Base-by-base conservation (phyloP, 176 grass and related monocot genomes). In the Oryza coarctata region DNA sequence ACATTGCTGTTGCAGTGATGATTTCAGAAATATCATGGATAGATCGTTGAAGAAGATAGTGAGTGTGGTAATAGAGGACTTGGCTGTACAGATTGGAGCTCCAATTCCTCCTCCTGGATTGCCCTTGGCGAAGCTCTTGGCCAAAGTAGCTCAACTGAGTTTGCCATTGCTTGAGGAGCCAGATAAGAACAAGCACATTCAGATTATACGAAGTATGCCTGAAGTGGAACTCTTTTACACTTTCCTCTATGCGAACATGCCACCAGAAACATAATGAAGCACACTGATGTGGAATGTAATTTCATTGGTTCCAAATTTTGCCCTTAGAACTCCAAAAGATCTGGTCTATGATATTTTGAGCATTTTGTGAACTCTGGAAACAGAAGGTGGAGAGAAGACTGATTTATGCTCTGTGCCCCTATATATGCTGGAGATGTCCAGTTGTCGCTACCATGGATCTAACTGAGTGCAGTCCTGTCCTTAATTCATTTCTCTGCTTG, bases 151-250 rank as follows among this genome's bases (percentile, higher is more conserved):
- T 5, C 90, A 93, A 15, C 38, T 99, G 65, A 90, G 87, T 40
- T 71, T 52, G 2, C 75, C 78, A 18, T 84, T 99, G 71, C 97
- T 99, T 26, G 97, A 99, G 65, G 97, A 99, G 57, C 97, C 93
- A 58, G 84, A 82, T 43, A 88, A 86, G 67, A 99, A 99, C 85
- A 96, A 92, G 63, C 90, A 95, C 71, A 88, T 92, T 23, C 82
- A 96, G 77, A 89, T 85, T 35, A 86, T 99, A 39, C 71, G 74
- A 89, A 92, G 76, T 69, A 86, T 91, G 86, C 89, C 93, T 4
- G 91, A 99, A 84, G 93, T 96, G 44, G 89, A 88, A 47, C 89
- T 96, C 73, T 99, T 99, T 79, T 95, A 92, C 83, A 90, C 97
- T 29, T 91, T 99, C 45, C 87, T 99, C 15, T 99, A 95, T 23